Conservation (phyloP, 495 filamentous ascomycete species). For the Hypomontagnella submonticulosa region DNA sequence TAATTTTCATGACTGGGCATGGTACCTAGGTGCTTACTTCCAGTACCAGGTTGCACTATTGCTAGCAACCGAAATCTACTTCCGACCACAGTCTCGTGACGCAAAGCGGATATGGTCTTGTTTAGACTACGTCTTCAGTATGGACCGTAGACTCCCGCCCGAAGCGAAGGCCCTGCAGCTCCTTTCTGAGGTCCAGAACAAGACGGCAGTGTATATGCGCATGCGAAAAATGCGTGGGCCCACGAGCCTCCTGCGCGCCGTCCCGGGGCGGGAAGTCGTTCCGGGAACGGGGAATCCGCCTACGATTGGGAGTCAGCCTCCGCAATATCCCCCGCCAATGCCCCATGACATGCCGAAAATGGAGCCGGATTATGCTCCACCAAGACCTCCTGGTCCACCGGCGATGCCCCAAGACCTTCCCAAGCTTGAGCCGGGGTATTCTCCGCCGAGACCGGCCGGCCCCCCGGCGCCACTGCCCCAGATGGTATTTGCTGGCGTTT, state of each 20-base stretch:
- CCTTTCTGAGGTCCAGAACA: constrained; percentile 54
- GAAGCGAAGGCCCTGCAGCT: constrained; percentile 54
- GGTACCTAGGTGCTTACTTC: constrained; percentile 67
- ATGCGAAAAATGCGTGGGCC: constrained; percentile 61
- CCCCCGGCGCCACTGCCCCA: constrained; percentile 39
- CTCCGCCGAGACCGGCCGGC: constrained; percentile 29
- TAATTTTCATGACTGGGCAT: constrained; percentile 62
- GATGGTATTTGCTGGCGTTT: constrained; percentile 58
- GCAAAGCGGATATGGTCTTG: constrained; percentile 74
- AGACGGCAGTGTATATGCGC: constrained; percentile 54
- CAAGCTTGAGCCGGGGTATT: constrained; percentile 34
- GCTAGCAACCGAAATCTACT: constrained; percentile 65
- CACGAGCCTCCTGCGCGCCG: constrained; percentile 48
- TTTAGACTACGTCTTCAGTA: constrained; percentile 75
- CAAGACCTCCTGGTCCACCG: constrained; percentile 20
- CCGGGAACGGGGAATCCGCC: constrained; percentile 47
- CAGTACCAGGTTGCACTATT: constrained; percentile 66
- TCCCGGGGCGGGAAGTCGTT: constrained; percentile 53
- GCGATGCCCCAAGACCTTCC: constrained; percentile 3
- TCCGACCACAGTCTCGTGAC: constrained; percentile 63
- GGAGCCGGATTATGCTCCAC: constrained; percentile 26
- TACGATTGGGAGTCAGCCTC: constrained; percentile 1
- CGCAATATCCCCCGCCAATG: constrained; percentile 12
- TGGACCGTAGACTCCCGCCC: constrained; percentile 59
- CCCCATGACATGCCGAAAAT: constrained; percentile 18